Evolutionary conservation across 495 filamentous ascomycete genomes (phyloP).

Genomic region (Neurospora discreta): DNA sequence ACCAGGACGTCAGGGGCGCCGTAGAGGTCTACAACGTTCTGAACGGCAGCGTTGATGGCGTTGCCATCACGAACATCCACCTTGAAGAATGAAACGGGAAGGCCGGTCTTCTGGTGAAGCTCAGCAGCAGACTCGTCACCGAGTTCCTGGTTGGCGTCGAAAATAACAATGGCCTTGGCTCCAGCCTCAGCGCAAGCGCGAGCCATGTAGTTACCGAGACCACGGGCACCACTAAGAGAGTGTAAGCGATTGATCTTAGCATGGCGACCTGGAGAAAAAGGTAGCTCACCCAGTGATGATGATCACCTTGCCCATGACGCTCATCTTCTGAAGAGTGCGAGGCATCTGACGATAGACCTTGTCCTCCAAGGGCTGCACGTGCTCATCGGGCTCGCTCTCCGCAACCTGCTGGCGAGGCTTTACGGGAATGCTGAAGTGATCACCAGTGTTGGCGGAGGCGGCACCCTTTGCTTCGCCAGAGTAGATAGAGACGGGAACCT

Average conservation of each 20-base stretch:
- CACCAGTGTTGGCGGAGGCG: slow-evolving; percentile 35
- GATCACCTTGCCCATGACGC: slow-evolving; percentile 53
- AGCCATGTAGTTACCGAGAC: slow-evolving; percentile 68
- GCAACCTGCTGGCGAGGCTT: slow-evolving; percentile 29
- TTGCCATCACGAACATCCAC: slow-evolving; percentile 62
- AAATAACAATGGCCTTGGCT: slow-evolving; percentile 58
- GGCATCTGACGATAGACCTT: slow-evolving; percentile 38
- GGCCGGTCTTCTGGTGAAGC: slow-evolving; percentile 52
- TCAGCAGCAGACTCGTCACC: slow-evolving; percentile 56
- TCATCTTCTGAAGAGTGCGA: slow-evolving; percentile 52
- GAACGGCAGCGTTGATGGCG: slow-evolving; percentile 50
- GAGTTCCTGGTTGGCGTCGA: slow-evolving; percentile 64
- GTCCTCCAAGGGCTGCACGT: slow-evolving; percentile 31
- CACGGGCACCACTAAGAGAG: slow-evolving; percentile 53
- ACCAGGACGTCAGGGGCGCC: slow-evolving; percentile 62
- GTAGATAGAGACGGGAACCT: slow-evolving; percentile 39
- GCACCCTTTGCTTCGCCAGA: slow-evolving; percentile 29
- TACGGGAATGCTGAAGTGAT: slow-evolving; percentile 68
- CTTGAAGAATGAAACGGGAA: slow-evolving; percentile 65
- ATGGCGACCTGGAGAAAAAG: slow-evolving; percentile 1
- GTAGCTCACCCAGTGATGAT: slow-evolving; percentile 57
- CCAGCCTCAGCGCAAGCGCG: slow-evolving; percentile 64
- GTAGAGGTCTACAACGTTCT: slow-evolving; percentile 46
- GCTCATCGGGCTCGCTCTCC: slow-evolving; percentile 19
- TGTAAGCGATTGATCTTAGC: slow-evolving; percentile 10